Evolutionary conservation across 2,329 filamentous ascomycete species (phyloP).

Genomic region (Lasiodiplodia hormozganensis): DNA sequence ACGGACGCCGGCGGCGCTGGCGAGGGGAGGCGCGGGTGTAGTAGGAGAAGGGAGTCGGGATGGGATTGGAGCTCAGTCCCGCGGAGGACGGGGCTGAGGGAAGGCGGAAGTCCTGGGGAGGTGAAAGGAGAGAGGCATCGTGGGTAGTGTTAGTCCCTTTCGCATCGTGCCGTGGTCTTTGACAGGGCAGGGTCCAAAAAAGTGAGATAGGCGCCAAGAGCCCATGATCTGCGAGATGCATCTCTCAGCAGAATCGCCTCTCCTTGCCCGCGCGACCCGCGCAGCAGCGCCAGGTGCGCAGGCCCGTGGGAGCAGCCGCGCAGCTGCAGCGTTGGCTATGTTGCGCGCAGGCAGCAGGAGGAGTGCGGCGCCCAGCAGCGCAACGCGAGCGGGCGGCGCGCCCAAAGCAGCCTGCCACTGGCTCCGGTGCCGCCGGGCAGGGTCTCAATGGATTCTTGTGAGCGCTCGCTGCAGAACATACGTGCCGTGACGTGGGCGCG

Average conservation of each 20-base stretch:
- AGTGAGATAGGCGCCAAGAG: constrained; percentile 29
- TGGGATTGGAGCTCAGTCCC: constrained; percentile 51
- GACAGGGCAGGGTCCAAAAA: constrained; percentile 30
- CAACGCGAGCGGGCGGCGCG: not conserved
- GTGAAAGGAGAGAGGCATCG: constrained; percentile 47
- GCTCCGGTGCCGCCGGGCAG: not conserved
- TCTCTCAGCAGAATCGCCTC: constrained; percentile 26
- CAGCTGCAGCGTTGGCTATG: not conserved
- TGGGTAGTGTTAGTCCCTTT: constrained; percentile 32
- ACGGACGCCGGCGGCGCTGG: constrained; percentile 28
- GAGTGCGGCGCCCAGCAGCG: not conserved
- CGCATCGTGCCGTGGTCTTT: constrained; percentile 30
- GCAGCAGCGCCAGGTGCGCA: not conserved
- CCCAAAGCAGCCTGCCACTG: not conserved
- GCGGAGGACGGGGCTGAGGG: constrained; percentile 58
- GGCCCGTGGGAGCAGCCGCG: not conserved
- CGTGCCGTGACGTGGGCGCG: constrained; percentile 26
- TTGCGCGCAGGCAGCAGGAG: constrained; percentile 6
- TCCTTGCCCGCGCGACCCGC: constrained; percentile 19
- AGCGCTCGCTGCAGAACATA: constrained; percentile 21
- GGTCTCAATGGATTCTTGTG: constrained; percentile 10
- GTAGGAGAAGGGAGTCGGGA: constrained; percentile 16
- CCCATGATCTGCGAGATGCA: constrained; percentile 29
- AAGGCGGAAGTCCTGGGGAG: constrained; percentile 51
- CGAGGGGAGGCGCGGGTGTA: constrained; percentile 40